Evolutionary conservation across 176 grass and related monocot species (phyloP).

Genomic region (Carex littledalei): DNA sequence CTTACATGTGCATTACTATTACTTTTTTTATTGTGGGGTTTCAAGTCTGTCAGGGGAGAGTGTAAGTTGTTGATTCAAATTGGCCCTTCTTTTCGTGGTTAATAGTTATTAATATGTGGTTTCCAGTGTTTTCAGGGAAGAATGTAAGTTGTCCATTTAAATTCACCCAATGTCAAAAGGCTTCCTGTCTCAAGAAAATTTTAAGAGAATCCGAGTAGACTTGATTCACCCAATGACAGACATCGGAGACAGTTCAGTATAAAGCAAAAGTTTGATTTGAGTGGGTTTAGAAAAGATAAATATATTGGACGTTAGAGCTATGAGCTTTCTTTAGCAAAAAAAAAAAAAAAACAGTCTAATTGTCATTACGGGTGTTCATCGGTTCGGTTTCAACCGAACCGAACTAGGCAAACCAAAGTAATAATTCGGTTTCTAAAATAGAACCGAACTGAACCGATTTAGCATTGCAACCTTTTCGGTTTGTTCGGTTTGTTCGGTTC

Average conservation of each 20-base stretch:
- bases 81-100: neutral
- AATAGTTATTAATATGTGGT: neutral
- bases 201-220: too few species aligned
- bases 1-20: neutral
- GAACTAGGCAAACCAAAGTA: too few species aligned
- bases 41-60: neutral
- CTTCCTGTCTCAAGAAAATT: neutral
- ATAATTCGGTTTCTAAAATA: too few species aligned
- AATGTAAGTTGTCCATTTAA: neutral
- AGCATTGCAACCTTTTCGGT: too few species aligned
- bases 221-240: too few species aligned
- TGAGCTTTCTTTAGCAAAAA: neutral
- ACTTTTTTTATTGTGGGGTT: neutral
- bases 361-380: too few species aligned
- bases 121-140: neutral
- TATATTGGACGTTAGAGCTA: neutral
- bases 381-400: too few species aligned
- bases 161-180: neutral
- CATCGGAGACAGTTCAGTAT: too few species aligned
- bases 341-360: neutral
- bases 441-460: too few species aligned
- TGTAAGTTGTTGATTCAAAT: constrained; percentile 2
- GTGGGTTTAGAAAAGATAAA: neutral
- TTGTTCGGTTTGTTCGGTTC: too few species aligned
- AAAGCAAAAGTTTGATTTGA: neutral